Conservation (phyloP, 2,329 filamentous ascomycete genomes). For the Hymenotorrendiella dingleyae region DNA sequence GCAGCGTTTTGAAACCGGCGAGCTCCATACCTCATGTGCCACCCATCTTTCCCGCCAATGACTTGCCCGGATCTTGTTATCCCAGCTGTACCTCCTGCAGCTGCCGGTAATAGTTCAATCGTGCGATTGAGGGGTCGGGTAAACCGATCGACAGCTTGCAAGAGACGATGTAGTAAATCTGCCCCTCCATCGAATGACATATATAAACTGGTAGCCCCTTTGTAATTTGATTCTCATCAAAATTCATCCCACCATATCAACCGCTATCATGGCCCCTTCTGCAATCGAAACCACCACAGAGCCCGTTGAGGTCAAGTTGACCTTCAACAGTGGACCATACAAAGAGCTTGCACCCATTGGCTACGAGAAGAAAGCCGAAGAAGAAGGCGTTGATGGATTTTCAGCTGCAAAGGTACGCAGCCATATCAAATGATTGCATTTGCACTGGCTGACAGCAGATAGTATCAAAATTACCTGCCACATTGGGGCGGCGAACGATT, state of each 20-base stretch:
- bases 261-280: slow-evolving; percentile 25
- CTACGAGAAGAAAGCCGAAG: slow-evolving; percentile 26
- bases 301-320: slow-evolving; percentile 18
- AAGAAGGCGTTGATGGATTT: slow-evolving; percentile 25
- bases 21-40: too few relatives aligned
- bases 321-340: slow-evolving; percentile 22
- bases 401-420: slow-evolving; percentile 23
- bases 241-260: neutral
- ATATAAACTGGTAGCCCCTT: too few relatives aligned
- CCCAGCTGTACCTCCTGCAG: too few relatives aligned
- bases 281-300: slow-evolving; percentile 23
- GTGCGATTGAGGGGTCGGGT: slow-evolving; percentile 1
- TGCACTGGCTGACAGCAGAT: neutral
- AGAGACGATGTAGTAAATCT: too few relatives aligned
- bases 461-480: slow-evolving; percentile 69
- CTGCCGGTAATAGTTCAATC: too few relatives aligned
- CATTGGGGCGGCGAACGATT: slow-evolving; percentile 60
- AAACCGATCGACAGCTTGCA: neutral
- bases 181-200: too few relatives aligned
- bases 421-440: too few relatives aligned
- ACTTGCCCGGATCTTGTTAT: too few relatives aligned
- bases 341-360: slow-evolving; percentile 28
- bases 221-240: too few relatives aligned
- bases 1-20: too few relatives aligned
- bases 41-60: too few relatives aligned